Base-by-base conservation (phyloP, 2,329 filamentous ascomycete species). In the Capronia americana region DNA sequence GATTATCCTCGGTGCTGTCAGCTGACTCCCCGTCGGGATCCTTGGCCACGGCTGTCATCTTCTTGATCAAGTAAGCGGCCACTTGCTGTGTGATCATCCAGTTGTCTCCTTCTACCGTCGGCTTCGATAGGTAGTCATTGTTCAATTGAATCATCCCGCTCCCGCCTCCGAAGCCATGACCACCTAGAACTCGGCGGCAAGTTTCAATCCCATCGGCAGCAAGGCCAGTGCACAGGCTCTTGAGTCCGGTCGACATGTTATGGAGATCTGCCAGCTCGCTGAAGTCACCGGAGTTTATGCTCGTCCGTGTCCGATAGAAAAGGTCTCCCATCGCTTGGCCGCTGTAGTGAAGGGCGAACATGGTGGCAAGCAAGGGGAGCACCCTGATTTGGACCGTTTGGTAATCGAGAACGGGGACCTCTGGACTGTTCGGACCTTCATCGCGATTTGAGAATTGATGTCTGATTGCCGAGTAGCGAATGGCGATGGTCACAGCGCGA, bases 21-120 rank as follows among this genome's bases (percentile, higher is more conserved):
- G 28, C 28, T 30, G 28, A 30, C 28, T 30, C 10, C 28, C 28
- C 28, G 7, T 30, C 7, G 4, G 28, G 28, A 30, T 30, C 7
- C 7, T 30, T 30, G 28, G 7, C 28, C 28, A 30, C 28, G 10
- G 28, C 28, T 8, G 28, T 30, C 20, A 24, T 12, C n/a, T 54
- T 50, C 83, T 92, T 92, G 70, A 92, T 84, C 54, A 92, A 85
- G 32, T 92, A 92, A 66, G 89, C 85, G 2, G 89, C 89, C 2
- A 92, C 89, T 78, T 92, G 90, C 77, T 92, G 90, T 8, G 89
- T 91, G 65, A 92, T 81, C 90, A 92, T 92, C 80, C 90, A 92
- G 81, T 91, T 92, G 79, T 92, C 90, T 51, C 90, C 90, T 76
- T 92, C 90, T 87, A 88, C 90, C 5, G 89, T 91, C 11, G 82